Evolutionary conservation across 108 stramenopile genomes (phyloP).

Genomic region (Skeletonema tropicum): DNA sequence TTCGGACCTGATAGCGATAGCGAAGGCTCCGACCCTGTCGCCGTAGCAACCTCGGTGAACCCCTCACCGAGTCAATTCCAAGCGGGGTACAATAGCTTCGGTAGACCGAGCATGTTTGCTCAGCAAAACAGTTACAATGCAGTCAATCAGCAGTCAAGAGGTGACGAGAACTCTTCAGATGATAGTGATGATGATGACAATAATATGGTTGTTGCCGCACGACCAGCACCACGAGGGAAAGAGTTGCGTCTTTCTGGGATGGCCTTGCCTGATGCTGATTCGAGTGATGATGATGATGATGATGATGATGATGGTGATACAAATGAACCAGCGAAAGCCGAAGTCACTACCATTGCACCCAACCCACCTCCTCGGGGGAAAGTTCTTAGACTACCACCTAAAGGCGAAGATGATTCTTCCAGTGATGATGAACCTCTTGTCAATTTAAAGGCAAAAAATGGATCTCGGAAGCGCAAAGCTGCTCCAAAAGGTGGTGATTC

Average conservation of each 20-base stretch:
- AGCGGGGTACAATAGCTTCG: constrained; percentile 24
- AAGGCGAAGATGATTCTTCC: constrained; percentile 10
- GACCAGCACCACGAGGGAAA: constrained; percentile 32
- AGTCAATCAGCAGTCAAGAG: constrained; percentile 13
- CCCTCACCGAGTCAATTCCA: constrained; percentile 16
- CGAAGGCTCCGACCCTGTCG: constrained; percentile 15
- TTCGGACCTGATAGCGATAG: constrained; percentile 26
- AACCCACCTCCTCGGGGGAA: background rate
- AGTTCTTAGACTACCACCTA: background rate
- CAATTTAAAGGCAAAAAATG: constrained; percentile 10
- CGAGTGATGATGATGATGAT: constrained; percentile 1
- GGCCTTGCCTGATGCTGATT: constrained; percentile 1
- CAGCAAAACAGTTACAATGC: constrained; percentile 4
- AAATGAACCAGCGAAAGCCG: background rate
- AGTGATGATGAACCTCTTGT: constrained; percentile 24
- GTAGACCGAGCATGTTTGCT: constrained; percentile 19
- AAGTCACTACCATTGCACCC: background rate
- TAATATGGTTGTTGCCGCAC: constrained; percentile 13
- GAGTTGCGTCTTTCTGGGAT: constrained; percentile 32
- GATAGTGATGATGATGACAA: constrained; percentile 51
- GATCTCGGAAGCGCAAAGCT: constrained; percentile 32
- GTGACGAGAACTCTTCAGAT: constrained; percentile 28
- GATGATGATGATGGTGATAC: background rate
- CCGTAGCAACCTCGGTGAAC: background rate
- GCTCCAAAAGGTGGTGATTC: constrained; percentile 7